Evolutionary conservation across 169 alveolate species (phyloP).

Genomic region (Plasmodium knowlesi): DNA sequence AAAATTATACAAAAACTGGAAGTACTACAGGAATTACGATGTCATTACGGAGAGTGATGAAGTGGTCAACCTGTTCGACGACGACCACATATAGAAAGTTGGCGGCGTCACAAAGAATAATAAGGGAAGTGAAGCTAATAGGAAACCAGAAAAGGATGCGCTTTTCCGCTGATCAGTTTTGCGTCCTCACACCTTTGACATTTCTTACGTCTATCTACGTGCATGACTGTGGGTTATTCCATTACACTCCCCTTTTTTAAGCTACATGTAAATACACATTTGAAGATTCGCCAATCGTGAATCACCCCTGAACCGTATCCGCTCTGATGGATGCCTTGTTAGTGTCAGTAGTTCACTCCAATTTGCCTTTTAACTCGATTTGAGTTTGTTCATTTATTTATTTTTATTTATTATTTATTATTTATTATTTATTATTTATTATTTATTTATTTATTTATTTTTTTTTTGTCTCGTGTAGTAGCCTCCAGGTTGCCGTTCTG

Average conservation of each 20-base stretch:
- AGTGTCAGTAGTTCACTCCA: not conserved
- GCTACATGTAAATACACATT: not conserved
- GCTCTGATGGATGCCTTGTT: not conserved
- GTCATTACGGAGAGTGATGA: conserved; percentile 22
- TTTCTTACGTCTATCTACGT: not conserved
- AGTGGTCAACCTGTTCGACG: conserved; percentile 12
- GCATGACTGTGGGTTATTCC: not conserved
- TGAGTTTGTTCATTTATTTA: not conserved
- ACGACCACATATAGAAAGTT: conserved; percentile 31
- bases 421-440: not conserved
- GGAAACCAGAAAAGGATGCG: not conserved
- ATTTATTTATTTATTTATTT: not conserved
- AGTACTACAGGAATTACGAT: conserved; percentile 37
- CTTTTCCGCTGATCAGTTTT: not conserved
- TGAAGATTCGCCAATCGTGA: not conserved
- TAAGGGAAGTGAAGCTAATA: not conserved
- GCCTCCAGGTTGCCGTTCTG: not conserved
- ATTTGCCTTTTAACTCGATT: not conserved
- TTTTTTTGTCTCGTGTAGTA: not conserved
- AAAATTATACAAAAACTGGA: conserved; percentile 59
- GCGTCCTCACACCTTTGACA: not conserved
- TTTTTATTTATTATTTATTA: not conserved
- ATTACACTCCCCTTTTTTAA: not conserved
- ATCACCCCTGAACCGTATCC: not conserved
- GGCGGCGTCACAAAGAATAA: not conserved